These are phyloP conservation scores for Medicago lupulina DNA, from an alignment of 306 rosid species.

Conservation along the genomic window DNA sequence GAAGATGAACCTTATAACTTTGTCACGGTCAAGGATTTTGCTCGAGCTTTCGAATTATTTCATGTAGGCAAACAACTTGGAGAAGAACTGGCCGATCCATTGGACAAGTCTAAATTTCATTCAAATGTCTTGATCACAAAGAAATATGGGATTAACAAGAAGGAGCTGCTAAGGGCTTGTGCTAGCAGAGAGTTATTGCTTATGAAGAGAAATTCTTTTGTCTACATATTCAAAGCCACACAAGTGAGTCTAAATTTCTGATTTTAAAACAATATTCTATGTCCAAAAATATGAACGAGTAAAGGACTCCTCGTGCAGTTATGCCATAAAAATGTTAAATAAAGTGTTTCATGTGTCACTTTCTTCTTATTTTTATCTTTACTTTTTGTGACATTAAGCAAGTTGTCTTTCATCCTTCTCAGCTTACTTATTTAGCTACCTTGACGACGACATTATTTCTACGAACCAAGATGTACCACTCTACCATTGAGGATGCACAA, in stretches of 20 bases:
- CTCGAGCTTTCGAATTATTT: constrained; percentile 69
- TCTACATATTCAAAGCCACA: constrained; percentile 69
- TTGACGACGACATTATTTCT: constrained; percentile 63
- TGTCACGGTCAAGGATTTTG: constrained; percentile 65
- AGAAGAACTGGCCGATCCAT: constrained; percentile 70
- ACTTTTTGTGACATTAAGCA: neutral
- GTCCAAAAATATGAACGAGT: neutral
- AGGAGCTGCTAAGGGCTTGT: constrained; percentile 73
- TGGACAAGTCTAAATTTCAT: constrained; percentile 62
- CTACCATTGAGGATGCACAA: constrained; percentile 59
- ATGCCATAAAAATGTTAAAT: neutral
- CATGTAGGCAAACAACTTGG: constrained; percentile 62
- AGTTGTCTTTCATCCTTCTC: constrained; percentile 32
- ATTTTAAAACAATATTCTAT: neutral
- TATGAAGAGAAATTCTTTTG: constrained; percentile 82
- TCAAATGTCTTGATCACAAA: constrained; percentile 68
- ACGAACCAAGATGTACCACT: constrained; percentile 56
- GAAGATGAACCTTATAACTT: constrained; percentile 69
- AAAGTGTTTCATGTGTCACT: neutral
- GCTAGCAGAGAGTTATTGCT: constrained; percentile 75
- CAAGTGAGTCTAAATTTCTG: constrained; percentile 51
- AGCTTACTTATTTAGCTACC: constrained; percentile 61
- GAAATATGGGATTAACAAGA: constrained; percentile 67
- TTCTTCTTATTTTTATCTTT: neutral
- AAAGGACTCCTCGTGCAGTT: neutral